These are phyloP conservation scores for Thalia dealbata DNA, from an alignment of 176 grass and related monocot genomes.

Conservation along the genomic window DNA sequence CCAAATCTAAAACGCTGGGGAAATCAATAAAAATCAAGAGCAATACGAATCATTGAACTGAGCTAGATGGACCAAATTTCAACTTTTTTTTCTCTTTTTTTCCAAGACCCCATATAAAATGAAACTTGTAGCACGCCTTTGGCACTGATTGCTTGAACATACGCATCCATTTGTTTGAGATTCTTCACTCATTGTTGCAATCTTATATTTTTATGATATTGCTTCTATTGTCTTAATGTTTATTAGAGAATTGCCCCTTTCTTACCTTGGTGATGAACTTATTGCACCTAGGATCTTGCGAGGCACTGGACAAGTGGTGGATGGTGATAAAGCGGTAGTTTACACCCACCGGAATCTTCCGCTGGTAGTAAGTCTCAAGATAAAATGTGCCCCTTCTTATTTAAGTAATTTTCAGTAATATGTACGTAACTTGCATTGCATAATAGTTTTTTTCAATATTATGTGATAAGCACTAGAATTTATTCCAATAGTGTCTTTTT, in stretches of 20 bases:
- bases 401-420: too few species aligned
- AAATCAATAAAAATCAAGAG: too few species aligned
- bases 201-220: not conserved
- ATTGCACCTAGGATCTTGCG: slow-evolving; percentile 53
- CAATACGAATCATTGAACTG: not conserved
- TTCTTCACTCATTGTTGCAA: too few species aligned
- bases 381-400: too few species aligned
- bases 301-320: slow-evolving; percentile 71
- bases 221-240: not conserved
- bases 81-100: not conserved
- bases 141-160: too few species aligned
- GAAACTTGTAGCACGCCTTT: too few species aligned
- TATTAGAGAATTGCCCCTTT: not conserved
- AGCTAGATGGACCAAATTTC: not conserved
- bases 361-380: slow-evolving; percentile 21
- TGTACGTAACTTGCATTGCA: too few species aligned
- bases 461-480: too few species aligned
- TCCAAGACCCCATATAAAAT: not conserved
- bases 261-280: not conserved
- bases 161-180: not conserved
- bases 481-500: too few species aligned
- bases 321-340: slow-evolving; percentile 55
- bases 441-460: too few species aligned
- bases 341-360: slow-evolving; percentile 77
- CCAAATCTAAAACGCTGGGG: too few species aligned